Percentiles rank a stretch among this genome's conserved stretches.
These are phyloP conservation scores for Pontederia paniculata DNA, from an alignment of 176 grass and related monocot genomes.

Conservation along the genomic window DNA sequence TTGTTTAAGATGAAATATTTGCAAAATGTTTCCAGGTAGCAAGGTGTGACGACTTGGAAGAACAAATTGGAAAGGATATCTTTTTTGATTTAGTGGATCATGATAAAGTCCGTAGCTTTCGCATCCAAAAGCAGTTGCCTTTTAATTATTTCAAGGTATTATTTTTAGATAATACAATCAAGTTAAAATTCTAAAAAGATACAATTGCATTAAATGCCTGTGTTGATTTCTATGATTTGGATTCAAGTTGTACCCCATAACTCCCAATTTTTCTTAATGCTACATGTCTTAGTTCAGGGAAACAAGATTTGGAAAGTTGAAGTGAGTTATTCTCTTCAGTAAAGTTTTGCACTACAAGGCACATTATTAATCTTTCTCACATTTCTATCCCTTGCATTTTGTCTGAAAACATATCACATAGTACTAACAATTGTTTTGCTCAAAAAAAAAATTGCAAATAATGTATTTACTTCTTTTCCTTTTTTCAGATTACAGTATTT, in stretches of 20 bases:
- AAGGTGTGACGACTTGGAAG: conserved; percentile 61
- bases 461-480: no score
- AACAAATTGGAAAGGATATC: conserved; percentile 91
- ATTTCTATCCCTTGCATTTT: no score
- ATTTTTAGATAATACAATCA: no score
- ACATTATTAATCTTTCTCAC: no score
- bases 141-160: conserved; percentile 89
- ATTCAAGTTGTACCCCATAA: conserved; percentile 7
- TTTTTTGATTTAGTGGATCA: conserved; percentile 98
- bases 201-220: not conserved
- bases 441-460: no score
- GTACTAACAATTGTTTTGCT: no score
- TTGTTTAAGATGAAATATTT: not conserved
- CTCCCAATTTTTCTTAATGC: conserved; percentile 2
- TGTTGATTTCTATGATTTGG: conserved; percentile 8
- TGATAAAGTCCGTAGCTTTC: conserved; percentile 92
- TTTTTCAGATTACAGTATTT: no score
- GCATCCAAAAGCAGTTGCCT: conserved; percentile 83
- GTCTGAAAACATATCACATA: no score
- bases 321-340: conserved; percentile 26
- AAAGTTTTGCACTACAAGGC: conserved; percentile 17
- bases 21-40: conserved; percentile 45
- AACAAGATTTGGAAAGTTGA: no score
- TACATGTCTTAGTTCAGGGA: not conserved
- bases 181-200: no score